These are phyloP conservation scores for Tricholoma sp. DNA, from an alignment of 768 basidiomycete species.

Conservation along the genomic window DNA sequence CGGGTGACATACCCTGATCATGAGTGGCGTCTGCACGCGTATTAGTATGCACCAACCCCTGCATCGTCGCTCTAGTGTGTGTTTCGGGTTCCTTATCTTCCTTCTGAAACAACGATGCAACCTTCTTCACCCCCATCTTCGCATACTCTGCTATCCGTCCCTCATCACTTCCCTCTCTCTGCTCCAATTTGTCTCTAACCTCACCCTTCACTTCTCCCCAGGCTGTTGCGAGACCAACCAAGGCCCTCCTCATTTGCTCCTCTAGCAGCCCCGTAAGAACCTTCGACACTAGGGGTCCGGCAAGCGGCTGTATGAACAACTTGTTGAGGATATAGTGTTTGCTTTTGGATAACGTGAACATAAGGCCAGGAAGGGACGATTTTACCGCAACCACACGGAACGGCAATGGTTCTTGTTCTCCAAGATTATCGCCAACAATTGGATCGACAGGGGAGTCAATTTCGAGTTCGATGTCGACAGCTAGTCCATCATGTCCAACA, in stretches of 20 bases:
- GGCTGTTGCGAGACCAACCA: background rate
- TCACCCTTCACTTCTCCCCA: background rate
- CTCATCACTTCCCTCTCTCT: background rate
- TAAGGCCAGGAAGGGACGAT: conserved; percentile 22
- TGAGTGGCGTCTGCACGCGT: background rate
- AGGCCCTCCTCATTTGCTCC: conserved; percentile 15
- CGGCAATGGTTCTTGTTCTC: conserved; percentile 13
- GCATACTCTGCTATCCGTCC: no score
- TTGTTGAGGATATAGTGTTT: conserved; percentile 38
- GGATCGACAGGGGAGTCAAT: background rate
- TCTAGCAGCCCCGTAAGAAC: conserved; percentile 21
- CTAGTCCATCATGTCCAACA: conserved; percentile 19
- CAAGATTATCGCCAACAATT: no score
- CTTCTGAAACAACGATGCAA: background rate
- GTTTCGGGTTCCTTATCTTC: background rate
- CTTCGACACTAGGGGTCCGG: conserved; percentile 20
- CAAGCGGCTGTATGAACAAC: conserved; percentile 29
- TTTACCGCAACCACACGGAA: conserved; percentile 29
- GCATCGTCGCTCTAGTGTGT: background rate
- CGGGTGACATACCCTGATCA: background rate
- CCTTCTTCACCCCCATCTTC: background rate
- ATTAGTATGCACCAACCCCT: no score
- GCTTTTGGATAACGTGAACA: conserved; percentile 28
- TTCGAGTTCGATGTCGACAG: conserved; percentile 8
- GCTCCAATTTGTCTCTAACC: background rate